Conservation (phyloP, 1,139 yeast genomes). For the Meyerozyma sp. region DNA sequence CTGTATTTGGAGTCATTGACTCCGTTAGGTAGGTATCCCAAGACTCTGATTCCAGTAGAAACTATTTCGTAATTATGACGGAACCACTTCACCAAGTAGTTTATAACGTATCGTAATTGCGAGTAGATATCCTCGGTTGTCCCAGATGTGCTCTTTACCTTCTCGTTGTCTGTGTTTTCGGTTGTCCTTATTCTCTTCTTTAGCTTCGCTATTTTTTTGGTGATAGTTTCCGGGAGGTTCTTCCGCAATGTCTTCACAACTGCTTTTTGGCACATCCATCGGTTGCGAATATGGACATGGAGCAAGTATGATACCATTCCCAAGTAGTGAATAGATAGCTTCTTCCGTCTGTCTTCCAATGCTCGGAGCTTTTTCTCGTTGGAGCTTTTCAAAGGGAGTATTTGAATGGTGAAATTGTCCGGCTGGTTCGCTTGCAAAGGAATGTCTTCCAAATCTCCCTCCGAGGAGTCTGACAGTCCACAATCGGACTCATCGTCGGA, state of each 20-base stretch:
- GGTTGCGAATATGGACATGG: conserved; percentile 21
- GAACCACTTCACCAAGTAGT: conserved; percentile 34
- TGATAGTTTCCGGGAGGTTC: conserved; percentile 20
- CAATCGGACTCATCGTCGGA: background rate
- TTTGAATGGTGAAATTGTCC: background rate
- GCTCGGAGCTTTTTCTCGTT: background rate
- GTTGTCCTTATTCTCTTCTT: background rate
- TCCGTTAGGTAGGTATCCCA: conserved; percentile 23
- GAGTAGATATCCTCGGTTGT: conserved; percentile 12
- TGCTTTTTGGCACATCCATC: conserved; percentile 14
- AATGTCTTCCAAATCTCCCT: background rate
- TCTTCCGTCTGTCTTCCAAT: conserved; percentile 29
- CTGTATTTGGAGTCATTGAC: conserved; percentile 1
- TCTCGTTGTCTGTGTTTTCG: background rate
- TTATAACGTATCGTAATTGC: conserved; percentile 25
- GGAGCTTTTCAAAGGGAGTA: background rate
- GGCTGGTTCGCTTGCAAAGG: background rate
- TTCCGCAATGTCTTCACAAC: conserved; percentile 21
- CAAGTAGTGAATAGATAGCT: conserved; percentile 19
- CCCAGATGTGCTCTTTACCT: no score
- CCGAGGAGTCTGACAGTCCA: background rate
- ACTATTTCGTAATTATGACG: conserved; percentile 29
- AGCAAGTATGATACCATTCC: conserved; percentile 22
- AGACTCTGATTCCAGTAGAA: conserved; percentile 29
- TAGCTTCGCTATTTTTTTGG: conserved; percentile 5